These are phyloP conservation scores for Coemansia sp. DNA, from an alignment of 192 early-diverging fungal species.

Conservation along the genomic window DNA sequence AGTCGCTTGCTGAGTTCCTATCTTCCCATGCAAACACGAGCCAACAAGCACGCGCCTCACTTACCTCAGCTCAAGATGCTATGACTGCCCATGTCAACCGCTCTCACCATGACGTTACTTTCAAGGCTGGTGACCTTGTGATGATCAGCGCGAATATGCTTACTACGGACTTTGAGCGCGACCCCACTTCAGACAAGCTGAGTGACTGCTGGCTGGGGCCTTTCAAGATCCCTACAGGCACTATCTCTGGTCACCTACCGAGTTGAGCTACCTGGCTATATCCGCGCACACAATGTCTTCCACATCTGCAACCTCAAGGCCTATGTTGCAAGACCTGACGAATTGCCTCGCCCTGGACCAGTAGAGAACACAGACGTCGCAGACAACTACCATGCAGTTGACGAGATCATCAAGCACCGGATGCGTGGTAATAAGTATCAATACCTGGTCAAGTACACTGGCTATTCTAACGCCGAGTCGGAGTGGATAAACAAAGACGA, in stretches of 20 bases:
- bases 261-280: not conserved
- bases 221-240: not conserved
- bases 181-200: not conserved
- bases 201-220: constrained; percentile 2
- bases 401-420: not conserved
- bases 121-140: not conserved
- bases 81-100: not conserved
- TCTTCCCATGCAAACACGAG: not conserved
- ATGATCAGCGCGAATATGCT: constrained; percentile 12
- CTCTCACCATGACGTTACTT: not conserved
- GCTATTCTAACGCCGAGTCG: not conserved
- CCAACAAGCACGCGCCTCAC: not conserved
- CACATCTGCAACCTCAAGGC: constrained; percentile 7
- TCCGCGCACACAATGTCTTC: constrained; percentile 6
- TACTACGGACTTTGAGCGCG: not conserved
- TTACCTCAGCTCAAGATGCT: not conserved
- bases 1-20: not conserved
- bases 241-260: not conserved
- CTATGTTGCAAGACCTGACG: not conserved
- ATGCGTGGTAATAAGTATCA: not conserved
- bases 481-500: not conserved
- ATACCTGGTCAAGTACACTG: constrained; percentile 5
- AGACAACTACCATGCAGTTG: not conserved
- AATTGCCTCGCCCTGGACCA: not conserved
- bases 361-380: not conserved